Evolutionary conservation across 2,329 filamentous ascomycete genomes (phyloP), one percentile per base, ranked within the genome.

Genomic region (Pezicula carpinea): DNA sequence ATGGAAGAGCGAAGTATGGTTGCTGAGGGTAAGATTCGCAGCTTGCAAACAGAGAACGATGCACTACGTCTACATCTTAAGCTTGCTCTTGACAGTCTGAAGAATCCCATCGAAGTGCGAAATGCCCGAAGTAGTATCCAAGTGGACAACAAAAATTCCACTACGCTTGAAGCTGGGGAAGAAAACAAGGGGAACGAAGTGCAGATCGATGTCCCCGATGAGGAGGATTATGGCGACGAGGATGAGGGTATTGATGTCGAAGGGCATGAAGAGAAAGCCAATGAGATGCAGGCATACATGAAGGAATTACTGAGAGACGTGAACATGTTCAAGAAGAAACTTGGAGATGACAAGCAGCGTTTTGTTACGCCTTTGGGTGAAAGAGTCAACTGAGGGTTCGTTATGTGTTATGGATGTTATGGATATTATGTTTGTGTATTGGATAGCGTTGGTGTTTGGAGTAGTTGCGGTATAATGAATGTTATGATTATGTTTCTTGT

Each of bases 1-100:
- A 96, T 96, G 91, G 91, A 97, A 66, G 93, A 99, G 70, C 86
- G 85, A 53, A 82, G 86, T 50, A 85, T 95, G 66, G 87, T 97
- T 13, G 85, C 87, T 23, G 92, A 97, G 64, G 89, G 87, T 71
- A 96, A 96, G 76, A 96, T 99, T 64, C 84, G 89, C 56, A 89
- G 86, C 53, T 71, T 99, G 45, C 86, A 87, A 65, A 91, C 87
- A 1, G 82, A 99, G 71, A 96, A 96, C 53, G 92, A 96, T 62
- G 87, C 91, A 0, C 69, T 97, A 59, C 79, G 90, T 52, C 75
- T 93, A 50, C 93, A 99, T 67, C 73, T 99, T 43, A 89, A 88
- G 59, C 79, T 99, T 43, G 92, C 90, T 1, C 75, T 97, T 15
- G 82, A 84, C 44, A 91, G 89, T 62, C 69, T 96, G 57, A 92